Percentiles rank a stretch among this genome's conserved stretches.
These are phyloP conservation scores for Leucoagaricus sp. DNA, from an alignment of 1,284 basidiomycete genomes.

Conservation along the genomic window DNA sequence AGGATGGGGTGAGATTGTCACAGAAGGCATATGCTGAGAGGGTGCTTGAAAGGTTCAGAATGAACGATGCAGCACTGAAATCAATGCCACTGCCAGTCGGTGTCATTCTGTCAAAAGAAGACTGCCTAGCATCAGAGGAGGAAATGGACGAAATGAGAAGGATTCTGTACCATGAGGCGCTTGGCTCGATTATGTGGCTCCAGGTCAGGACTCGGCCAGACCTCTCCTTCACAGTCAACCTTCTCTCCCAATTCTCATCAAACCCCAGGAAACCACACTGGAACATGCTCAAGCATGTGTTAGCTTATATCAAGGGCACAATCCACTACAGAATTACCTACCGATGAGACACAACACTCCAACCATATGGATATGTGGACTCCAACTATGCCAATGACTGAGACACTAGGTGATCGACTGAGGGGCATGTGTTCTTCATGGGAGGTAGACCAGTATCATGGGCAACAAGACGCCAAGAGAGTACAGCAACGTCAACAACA, in stretches of 20 bases:
- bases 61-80: conserved; percentile 22
- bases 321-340: conserved; percentile 6
- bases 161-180: conserved; percentile 5
- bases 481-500: conserved; percentile 34
- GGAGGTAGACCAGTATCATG: conserved; percentile 32
- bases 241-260: conserved; percentile 24
- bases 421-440: conserved; percentile 32
- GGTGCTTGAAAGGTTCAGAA: conserved; percentile 23
- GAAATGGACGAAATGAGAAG: conserved; percentile 30
- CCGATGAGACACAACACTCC: conserved; percentile 12
- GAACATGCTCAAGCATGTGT: conserved; percentile 28
- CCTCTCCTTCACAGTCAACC: conserved; percentile 12
- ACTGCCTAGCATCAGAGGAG: conserved; percentile 16
- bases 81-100: conserved; percentile 24
- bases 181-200: conserved; percentile 17
- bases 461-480: conserved; percentile 30
- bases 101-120: conserved; percentile 18
- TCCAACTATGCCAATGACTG: conserved; percentile 34
- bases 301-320: conserved; percentile 31
- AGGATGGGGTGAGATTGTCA: too few relatives aligned
- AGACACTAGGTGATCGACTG: conserved; percentile 28
- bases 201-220: conserved; percentile 16
- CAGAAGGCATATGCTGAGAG: too few relatives aligned
- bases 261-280: conserved; percentile 32
- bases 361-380: conserved; percentile 36